Base-by-base conservation (phyloP, 2,329 filamentous ascomycete species). In the Botrytis fragariae region DNA sequence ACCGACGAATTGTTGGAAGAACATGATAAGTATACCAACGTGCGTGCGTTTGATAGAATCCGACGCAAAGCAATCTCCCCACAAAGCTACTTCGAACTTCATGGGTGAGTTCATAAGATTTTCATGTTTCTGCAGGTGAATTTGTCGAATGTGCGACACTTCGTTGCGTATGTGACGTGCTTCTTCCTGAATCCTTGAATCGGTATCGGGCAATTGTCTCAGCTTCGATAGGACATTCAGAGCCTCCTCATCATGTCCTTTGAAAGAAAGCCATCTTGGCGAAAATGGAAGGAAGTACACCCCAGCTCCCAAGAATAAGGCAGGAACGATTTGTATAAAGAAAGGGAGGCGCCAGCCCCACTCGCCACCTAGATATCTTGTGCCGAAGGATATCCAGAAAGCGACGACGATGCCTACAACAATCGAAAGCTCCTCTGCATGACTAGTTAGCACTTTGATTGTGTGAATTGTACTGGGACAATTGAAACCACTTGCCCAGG, bases 1-100 rank as follows among this genome's bases (percentile, higher is more conserved):
- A 0, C 86, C 86, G 9, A 84, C 81, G 63, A 87, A 86, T 61
- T 88, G 87, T 72, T 89, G 87, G 78, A 89, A 90, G 77, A 89
- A 89, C 83, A 87, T 73, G 22, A 90, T 77, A 0, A 84, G 83
- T 10, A 85, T 80, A 35, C 86, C 88, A 29, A 89, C 82, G 64
- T 85, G 83, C 5, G 0, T 87, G 35, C 86, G 82, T 61, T 85
- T 82, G 82, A 85, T 85, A 77, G 84, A 86, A 5, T 85, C 85
- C 25, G 80, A 81, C 73, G 79, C 84, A 77, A 88, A 87, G 73
- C 85, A 86, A 77, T 88, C 87, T 0, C 80, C 76, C 83, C 85
- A 88, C 1, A 82, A 82, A 0, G 82, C 83, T 10, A 88, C 39
- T 74, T 88, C 86, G 4, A 87, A 81, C 67, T 84, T 83, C 22